These are phyloP conservation scores for Xerocomus minutiporus DNA, from an alignment of 1,284 basidiomycete species.

Conservation along the genomic window DNA sequence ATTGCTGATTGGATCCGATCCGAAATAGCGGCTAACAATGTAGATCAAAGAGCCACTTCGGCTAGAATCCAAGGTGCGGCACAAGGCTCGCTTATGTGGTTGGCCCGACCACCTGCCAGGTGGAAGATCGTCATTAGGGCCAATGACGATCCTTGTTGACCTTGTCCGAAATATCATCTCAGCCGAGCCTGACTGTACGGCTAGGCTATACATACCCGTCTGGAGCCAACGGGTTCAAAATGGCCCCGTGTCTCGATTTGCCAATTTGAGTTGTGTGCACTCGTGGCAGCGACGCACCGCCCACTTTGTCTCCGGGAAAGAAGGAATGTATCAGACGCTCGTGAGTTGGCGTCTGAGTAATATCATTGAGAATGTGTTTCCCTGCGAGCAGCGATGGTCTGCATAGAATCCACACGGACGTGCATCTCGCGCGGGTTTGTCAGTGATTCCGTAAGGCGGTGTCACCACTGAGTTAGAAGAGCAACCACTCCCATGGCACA, in stretches of 20 bases:
- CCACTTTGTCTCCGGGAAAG: neutral
- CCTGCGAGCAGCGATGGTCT: neutral
- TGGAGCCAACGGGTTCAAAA: neutral
- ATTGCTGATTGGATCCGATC: neutral
- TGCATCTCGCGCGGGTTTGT: neutral
- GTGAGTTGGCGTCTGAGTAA: neutral
- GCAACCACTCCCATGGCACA: neutral
- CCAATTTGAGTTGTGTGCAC: neutral
- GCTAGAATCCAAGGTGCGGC: neutral
- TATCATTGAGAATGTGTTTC: neutral
- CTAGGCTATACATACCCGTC: neutral
- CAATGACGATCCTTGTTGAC: neutral
- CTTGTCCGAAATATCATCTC: neutral
- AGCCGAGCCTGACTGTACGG: neutral
- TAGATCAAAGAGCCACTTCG: neutral
- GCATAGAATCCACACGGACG: neutral
- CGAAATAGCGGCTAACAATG: neutral
- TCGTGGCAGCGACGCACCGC: neutral
- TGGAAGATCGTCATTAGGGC: neutral
- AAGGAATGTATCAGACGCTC: neutral
- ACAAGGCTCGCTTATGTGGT: neutral
- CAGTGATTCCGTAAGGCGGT: neutral
- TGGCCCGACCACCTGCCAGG: neutral
- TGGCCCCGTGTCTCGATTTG: neutral
- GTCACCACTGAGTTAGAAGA: neutral